Conservation (phyloP, 257 asterid genomes). For the Knoxia roxburghii region DNA sequence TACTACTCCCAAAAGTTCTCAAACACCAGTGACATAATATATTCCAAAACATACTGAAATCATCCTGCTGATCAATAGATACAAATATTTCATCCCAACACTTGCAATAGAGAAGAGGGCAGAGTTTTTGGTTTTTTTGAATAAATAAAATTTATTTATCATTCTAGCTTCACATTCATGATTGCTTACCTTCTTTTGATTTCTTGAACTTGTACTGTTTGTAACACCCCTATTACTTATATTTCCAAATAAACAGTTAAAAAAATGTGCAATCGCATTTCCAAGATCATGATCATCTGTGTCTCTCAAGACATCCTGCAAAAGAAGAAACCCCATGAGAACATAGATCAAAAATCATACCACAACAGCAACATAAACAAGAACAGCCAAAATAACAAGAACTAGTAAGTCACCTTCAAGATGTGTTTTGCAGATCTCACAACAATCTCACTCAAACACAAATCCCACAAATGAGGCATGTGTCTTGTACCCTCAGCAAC, state of each 20-base stretch:
- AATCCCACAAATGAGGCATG: conserved; percentile 90
- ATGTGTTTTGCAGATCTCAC: conserved; percentile 91
- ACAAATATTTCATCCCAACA: background rate
- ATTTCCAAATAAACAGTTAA: conserved; percentile 75
- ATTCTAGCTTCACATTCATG: background rate
- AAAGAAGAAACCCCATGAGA: conserved; percentile 1
- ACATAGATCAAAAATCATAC: conserved; percentile 5
- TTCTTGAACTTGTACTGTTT: conserved; percentile 43
- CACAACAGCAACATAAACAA: background rate
- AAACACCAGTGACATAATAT: background rate
- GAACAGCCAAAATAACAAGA: conserved; percentile 17
- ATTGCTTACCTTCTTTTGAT: conserved; percentile 51
- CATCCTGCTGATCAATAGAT: background rate
- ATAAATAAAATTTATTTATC: too few relatives aligned
- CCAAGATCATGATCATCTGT: conserved; percentile 85
- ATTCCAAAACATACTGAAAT: background rate
- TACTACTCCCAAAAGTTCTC: background rate
- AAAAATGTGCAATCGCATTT: conserved; percentile 61
- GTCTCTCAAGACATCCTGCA: conserved; percentile 80
- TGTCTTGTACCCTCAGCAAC: conserved; percentile 77
- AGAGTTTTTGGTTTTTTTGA: too few relatives aligned
- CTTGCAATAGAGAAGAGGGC: too few relatives aligned
- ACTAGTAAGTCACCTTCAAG: conserved; percentile 52
- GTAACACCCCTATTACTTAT: conserved; percentile 42
- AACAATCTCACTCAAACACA: conserved; percentile 74